A percentile compares a stretch with the other conserved stretches of the same genome.
phyloP scores from a whole-genome alignment of 208 protist genomes.

The Wallacemonas sp. region DNA sequence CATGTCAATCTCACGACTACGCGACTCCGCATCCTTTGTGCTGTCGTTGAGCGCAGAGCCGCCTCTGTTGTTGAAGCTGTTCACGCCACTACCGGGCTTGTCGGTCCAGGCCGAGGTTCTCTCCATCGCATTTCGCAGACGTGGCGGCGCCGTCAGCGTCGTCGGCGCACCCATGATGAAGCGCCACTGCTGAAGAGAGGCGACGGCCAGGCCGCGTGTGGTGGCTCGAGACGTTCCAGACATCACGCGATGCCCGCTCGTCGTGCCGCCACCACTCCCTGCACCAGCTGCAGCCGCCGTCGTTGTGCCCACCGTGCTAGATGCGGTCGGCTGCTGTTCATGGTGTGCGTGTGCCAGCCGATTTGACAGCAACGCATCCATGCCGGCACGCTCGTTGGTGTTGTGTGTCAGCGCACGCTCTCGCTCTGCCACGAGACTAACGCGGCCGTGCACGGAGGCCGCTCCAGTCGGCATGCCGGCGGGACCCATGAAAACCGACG shows the following conservation, averaged over 20 bases:
- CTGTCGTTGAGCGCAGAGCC: not conserved
- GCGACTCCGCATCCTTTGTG: conserved; percentile 13
- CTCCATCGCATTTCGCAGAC: no score
- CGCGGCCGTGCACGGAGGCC: conserved; percentile 2
- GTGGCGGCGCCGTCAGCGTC: conserved; percentile 12
- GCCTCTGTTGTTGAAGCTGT: no score
- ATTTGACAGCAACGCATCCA: conserved; percentile 7
- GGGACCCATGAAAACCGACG: not conserved
- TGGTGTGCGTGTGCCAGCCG: conserved; percentile 10
- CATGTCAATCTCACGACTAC: conserved; percentile 39
- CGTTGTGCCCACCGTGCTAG: no score
- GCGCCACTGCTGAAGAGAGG: conserved; percentile 69
- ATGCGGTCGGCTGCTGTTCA: no score
- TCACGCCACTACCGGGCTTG: conserved; percentile 3
- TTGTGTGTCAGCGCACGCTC: not conserved
- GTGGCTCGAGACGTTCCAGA: conserved; percentile 28
- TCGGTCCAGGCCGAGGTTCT: no score
- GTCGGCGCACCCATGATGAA: conserved; percentile 26
- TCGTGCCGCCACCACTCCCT: not conserved
- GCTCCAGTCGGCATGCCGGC: not conserved
- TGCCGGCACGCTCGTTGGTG: conserved; percentile 14
- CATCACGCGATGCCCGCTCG: not conserved
- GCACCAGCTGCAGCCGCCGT: no score
- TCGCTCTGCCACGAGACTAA: not conserved
- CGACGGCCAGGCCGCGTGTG: conserved; percentile 67